Percentiles rank a stretch among this genome's conserved stretches.
Evolutionary conservation across 768 basidiomycete species (phyloP).

Genomic region (Mycena rosella): DNA sequence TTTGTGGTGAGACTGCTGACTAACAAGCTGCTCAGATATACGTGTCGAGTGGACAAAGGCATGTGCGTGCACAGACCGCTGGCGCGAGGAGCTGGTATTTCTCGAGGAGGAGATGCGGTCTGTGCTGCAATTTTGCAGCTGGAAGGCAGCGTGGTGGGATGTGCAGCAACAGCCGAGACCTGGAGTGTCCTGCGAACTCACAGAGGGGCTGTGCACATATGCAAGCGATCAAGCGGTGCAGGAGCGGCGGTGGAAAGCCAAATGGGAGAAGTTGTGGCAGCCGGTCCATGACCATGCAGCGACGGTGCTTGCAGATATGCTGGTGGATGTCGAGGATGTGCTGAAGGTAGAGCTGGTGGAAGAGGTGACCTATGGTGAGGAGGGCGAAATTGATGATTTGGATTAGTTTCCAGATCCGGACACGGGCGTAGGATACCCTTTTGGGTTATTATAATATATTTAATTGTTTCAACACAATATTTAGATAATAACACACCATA

Average conservation of each 20-base stretch:
- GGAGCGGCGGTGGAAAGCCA: background rate
- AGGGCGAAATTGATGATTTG: background rate
- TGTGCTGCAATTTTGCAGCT: slow-evolving; percentile 30
- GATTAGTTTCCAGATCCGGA: background rate
- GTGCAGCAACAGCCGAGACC: background rate
- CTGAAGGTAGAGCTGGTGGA: slow-evolving; percentile 18
- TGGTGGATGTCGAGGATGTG: slow-evolving; percentile 1
- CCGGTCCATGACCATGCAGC: background rate
- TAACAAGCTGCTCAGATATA: slow-evolving; percentile 10
- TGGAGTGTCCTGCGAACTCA: background rate
- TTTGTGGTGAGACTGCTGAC: no score
- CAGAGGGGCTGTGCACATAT: slow-evolving; percentile 15
- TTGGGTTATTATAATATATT: no score
- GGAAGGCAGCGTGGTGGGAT: slow-evolving; percentile 31
- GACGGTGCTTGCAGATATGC: background rate
- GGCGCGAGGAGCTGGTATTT: slow-evolving; percentile 43
- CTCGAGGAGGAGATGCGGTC: slow-evolving; percentile 47
- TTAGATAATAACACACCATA: no score
- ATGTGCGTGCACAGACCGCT: slow-evolving; percentile 38
- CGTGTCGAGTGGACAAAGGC: slow-evolving; percentile 46
- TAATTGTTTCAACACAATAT: no score
- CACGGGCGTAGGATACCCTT: no score
- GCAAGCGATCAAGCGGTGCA: slow-evolving; percentile 1
- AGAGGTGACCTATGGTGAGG: slow-evolving; percentile 9
- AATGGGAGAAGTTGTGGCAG: background rate